These are phyloP conservation scores for Discostella pseudostelligera DNA, from an alignment of 108 stramenopile species.

Conservation along the genomic window DNA sequence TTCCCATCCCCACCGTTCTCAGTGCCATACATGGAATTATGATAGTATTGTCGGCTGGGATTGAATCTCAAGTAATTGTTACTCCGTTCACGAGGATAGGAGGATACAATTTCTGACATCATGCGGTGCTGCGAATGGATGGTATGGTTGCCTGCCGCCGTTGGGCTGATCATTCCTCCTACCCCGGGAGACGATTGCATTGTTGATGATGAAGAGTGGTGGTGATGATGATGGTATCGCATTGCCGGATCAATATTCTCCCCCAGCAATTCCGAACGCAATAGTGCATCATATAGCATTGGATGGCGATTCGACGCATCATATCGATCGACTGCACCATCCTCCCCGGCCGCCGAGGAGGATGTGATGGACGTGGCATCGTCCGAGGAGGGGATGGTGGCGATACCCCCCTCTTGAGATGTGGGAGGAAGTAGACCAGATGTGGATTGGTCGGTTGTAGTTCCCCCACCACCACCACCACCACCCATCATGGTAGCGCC, in stretches of 20 bases:
- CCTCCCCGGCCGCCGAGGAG: neutral
- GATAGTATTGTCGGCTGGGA: constrained; percentile 63
- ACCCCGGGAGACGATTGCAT: too few species aligned
- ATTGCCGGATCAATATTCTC: constrained; percentile 72
- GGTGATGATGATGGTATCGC: neutral
- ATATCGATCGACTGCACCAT: constrained; percentile 19
- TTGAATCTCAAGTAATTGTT: constrained; percentile 60
- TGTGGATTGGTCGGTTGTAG: neutral
- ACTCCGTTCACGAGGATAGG: constrained; percentile 50
- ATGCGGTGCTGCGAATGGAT: neutral
- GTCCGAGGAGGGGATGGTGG: constrained; percentile 23
- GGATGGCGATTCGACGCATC: constrained; percentile 48
- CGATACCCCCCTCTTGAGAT: neutral
- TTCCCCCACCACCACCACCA: neutral
- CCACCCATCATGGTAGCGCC: constrained; percentile 43
- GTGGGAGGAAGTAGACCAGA: neutral
- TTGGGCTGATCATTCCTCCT: neutral
- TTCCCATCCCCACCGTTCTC: constrained; percentile 9
- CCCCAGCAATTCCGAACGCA: constrained; percentile 84
- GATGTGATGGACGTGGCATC: constrained; percentile 8
- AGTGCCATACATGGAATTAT: constrained; percentile 44
- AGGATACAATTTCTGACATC: constrained; percentile 18
- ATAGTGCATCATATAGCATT: constrained; percentile 62
- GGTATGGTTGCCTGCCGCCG: neutral
- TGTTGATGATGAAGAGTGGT: neutral